Evolutionary conservation across 768 basidiomycete genomes (phyloP).

Genomic region (Coprinopsis sp.): DNA sequence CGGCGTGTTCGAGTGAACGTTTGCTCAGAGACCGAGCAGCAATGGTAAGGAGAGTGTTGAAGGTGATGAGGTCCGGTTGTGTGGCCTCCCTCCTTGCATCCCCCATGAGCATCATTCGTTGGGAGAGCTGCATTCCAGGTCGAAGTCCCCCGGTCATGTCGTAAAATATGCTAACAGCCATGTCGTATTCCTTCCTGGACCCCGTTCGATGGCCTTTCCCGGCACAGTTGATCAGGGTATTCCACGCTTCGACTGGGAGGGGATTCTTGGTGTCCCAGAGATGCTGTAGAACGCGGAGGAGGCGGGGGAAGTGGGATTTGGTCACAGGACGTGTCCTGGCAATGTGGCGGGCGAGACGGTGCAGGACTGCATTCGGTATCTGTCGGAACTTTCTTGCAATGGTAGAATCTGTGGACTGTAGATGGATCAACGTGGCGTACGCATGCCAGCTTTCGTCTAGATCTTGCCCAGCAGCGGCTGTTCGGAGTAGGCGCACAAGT

Average conservation of each 20-base stretch:
- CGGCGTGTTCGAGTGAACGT: conserved; percentile 45
- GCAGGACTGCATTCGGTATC: conserved; percentile 46
- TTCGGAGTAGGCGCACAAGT: background rate
- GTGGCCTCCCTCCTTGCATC: conserved; percentile 6
- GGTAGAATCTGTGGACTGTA: conserved; percentile 19
- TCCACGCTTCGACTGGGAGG: conserved; percentile 69
- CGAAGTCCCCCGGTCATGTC: conserved; percentile 49
- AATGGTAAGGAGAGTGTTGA: conserved; percentile 61
- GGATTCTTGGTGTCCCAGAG: conserved; percentile 28
- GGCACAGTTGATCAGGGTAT: conserved; percentile 62
- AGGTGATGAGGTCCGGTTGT: conserved; percentile 63
- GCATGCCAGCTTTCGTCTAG: conserved; percentile 37
- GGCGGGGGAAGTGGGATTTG: conserved; percentile 54
- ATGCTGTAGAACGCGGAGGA: conserved; percentile 62
- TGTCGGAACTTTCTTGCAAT: conserved; percentile 18
- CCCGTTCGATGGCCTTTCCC: conserved; percentile 64
- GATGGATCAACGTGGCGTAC: conserved; percentile 32
- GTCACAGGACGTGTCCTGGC: conserved; percentile 50
- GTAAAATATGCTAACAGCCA: conserved; percentile 53
- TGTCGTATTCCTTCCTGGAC: conserved; percentile 50
- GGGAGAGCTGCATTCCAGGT: conserved; percentile 28
- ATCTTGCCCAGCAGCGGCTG: background rate
- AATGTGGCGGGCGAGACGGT: conserved; percentile 59
- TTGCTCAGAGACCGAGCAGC: conserved; percentile 49
- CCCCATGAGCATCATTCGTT: background rate